Evolutionary conservation across 768 basidiomycete genomes (phyloP).

Genomic region (Suillus subluteus): DNA sequence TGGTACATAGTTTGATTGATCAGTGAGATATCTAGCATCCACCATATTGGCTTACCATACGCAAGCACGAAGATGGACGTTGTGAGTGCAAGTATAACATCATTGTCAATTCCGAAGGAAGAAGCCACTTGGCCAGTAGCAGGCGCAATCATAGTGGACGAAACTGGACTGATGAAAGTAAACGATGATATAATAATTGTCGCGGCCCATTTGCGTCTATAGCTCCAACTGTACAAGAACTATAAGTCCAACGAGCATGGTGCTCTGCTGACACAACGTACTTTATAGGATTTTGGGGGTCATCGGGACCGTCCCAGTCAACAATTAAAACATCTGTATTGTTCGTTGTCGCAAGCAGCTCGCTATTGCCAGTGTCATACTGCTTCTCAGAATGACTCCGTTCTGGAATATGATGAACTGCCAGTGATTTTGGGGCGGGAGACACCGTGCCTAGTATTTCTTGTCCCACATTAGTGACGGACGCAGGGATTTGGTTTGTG

Average conservation of each 20-base stretch:
- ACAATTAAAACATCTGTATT: background rate
- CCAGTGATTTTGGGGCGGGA: background rate
- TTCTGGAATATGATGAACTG: background rate
- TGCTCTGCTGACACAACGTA: background rate
- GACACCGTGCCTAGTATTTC: background rate
- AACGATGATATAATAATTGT: conserved; percentile 68
- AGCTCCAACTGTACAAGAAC: conserved; percentile 51
- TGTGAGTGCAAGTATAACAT: conserved; percentile 54
- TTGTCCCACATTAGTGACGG: background rate
- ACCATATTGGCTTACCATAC: conserved; percentile 47
- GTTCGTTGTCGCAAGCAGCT: background rate
- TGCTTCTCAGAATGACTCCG: background rate
- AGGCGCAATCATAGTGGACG: conserved; percentile 78
- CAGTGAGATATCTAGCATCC: background rate
- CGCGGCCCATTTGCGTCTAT: conserved; percentile 62
- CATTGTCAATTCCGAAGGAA: conserved; percentile 59
- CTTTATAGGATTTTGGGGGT: conserved; percentile 1
- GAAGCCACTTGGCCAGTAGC: conserved; percentile 53
- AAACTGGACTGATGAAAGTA: conserved; percentile 69
- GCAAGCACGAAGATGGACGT: conserved; percentile 64
- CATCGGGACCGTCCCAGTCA: background rate
- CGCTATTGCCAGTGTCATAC: background rate
- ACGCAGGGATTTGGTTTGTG: background rate
- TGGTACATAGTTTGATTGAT: conserved; percentile 3
- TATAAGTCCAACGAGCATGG: background rate